Conservation (phyloP, 2,329 filamentous ascomycete genomes). For the Verticillium dahliae region DNA sequence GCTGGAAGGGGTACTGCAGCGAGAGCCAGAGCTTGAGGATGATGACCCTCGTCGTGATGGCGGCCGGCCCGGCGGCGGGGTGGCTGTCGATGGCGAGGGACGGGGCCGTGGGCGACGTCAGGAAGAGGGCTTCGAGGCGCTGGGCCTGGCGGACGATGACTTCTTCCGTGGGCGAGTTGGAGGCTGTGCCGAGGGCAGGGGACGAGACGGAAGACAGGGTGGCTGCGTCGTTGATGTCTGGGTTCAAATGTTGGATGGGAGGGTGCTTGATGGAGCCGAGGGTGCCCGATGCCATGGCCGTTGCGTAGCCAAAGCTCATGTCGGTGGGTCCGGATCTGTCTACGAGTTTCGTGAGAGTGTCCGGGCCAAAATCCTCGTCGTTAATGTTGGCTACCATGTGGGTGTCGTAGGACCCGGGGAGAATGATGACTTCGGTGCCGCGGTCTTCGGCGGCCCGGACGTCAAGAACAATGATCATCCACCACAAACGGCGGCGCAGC, state of each 20-base stretch:
- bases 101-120: slow-evolving; percentile 22
- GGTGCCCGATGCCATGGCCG: slow-evolving; percentile 29
- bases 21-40: slow-evolving; percentile 40
- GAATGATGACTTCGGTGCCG: slow-evolving; percentile 38
- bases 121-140: slow-evolving; percentile 30
- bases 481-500: slow-evolving; percentile 55
- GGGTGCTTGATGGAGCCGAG: slow-evolving; percentile 32
- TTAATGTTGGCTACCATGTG: slow-evolving; percentile 44
- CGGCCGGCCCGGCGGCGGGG: slow-evolving; percentile 27
- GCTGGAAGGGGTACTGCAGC: slow-evolving; percentile 36
- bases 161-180: slow-evolving; percentile 22
- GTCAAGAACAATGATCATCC: slow-evolving; percentile 57
- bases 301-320: slow-evolving; percentile 32
- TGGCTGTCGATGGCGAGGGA: slow-evolving; percentile 18
- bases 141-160: slow-evolving; percentile 32
- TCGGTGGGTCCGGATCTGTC: slow-evolving; percentile 31
- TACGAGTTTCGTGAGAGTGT: slow-evolving; percentile 21
- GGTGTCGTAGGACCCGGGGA: slow-evolving; percentile 36
- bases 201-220: background rate
- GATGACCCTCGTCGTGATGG: slow-evolving; percentile 31
- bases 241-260: slow-evolving; percentile 9
- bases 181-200: slow-evolving; percentile 6
- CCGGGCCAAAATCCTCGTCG: slow-evolving; percentile 40
- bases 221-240: slow-evolving; percentile 4
- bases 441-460: slow-evolving; percentile 47